Base-by-base conservation (phyloP, 2,329 filamentous ascomycete species). In the Monilinia fructicola region DNA sequence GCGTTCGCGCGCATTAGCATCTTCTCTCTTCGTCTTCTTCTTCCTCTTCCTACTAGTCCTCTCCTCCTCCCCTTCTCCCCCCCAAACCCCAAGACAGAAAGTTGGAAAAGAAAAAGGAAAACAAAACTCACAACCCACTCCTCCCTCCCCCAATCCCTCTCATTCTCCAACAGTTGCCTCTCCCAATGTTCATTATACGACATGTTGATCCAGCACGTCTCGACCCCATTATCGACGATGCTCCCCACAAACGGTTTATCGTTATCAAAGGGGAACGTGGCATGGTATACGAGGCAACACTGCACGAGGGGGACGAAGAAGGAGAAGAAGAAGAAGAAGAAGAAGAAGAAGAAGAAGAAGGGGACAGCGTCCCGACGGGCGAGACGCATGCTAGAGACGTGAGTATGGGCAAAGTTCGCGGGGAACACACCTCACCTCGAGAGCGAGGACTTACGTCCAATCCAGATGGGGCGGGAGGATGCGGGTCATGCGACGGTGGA, bases 201-300 rank as follows among this genome's bases (percentile, higher is more conserved):
- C 58, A 55, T 65, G 35, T 58, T 67, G 1, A 70, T 70, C 65
- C 66, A 66, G 23, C 70, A 72, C 11, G 69, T 72, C 1, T 50
- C 46, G 1, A 69, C 7, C 1, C 67, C 61, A 52, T 72, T 66
- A 59, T 72, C 70, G 11, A 44, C 48, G 1, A 72, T 71, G 3
- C 31, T 40, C 0, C 68, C 70, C 38, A 67, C 35, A 53, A 69
- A 72, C 18, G 69, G 70, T 18, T 67, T 42, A 18, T 56, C 58
- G 16, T 64, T 44, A 26, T 61, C 58, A 54, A 67, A 65, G 16
- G 70, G 70, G 54, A 67, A 61, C 31, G 28, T 52, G 44, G 54
- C 69, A n/a, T 28, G 50, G 65, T 71, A 72, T 28, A 65, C 44
- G 62, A 72, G 69, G 28, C 70, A 72, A 31, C 64, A 54, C 7